phyloP scores from a whole-genome alignment of 2,329 filamentous ascomycete genomes.

The Paraconiothyrium brasiliense region DNA sequence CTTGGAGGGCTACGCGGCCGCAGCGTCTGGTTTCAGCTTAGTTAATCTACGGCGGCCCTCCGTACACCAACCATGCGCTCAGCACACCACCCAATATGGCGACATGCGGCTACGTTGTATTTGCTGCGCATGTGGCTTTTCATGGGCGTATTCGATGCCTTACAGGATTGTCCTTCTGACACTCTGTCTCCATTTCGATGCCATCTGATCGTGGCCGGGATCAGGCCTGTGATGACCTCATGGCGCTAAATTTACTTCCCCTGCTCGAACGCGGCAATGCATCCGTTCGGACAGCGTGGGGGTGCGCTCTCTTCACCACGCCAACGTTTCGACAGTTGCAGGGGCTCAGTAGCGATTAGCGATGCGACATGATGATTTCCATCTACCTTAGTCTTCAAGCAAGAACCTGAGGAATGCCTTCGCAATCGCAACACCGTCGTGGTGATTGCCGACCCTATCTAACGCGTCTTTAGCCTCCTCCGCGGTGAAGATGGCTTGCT shows the following conservation, averaged over 20 bases:
- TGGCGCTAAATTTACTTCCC: slow-evolving; percentile 9
- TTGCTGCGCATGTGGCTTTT: background rate
- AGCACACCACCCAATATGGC: background rate
- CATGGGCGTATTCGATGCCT: background rate
- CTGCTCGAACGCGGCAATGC: slow-evolving; percentile 4
- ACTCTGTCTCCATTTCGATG: background rate
- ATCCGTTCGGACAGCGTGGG: slow-evolving; percentile 8
- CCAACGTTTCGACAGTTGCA: background rate
- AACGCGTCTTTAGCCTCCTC: slow-evolving; percentile 75
- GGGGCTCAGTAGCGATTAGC: background rate
- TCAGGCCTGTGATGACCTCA: slow-evolving; percentile 17
- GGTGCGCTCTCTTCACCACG: background rate
- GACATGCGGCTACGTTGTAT: background rate
- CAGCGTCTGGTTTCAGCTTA: slow-evolving; percentile 26
- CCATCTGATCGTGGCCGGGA: background rate
- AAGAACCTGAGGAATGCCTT: slow-evolving; percentile 81
- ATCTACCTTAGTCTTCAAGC: slow-evolving; percentile 59
- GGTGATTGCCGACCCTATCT: slow-evolving; percentile 69
- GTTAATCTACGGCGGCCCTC: background rate
- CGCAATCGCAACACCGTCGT: slow-evolving; percentile 82
- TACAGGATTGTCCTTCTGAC: background rate
- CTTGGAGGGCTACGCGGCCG: background rate
- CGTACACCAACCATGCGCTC: background rate
- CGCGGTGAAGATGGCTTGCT: slow-evolving; percentile 74
- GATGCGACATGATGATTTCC: background rate